These are phyloP conservation scores for Brassica rapa DNA, from an alignment of 345 rosid species.

Conservation along the genomic window DNA sequence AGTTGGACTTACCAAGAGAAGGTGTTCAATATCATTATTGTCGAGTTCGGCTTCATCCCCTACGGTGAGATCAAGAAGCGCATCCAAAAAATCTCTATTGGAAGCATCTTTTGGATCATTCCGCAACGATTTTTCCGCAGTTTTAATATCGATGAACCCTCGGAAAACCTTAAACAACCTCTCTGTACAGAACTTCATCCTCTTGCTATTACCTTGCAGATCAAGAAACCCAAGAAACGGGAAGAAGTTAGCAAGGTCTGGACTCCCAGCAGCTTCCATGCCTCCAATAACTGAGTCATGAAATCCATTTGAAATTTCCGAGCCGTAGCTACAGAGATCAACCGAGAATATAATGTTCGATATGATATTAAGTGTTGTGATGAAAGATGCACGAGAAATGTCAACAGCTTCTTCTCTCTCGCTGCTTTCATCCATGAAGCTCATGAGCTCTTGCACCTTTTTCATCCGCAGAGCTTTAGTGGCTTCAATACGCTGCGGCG, in stretches of 20 bases:
- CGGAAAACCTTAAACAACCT: conserved; percentile 24
- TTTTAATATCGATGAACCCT: conserved; percentile 31
- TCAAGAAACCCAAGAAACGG: conserved; percentile 25
- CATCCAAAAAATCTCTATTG: conserved; percentile 19
- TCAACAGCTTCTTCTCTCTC: conserved; percentile 20
- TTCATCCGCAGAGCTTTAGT: conserved; percentile 16
- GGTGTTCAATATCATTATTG: not conserved
- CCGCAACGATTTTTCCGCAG: not conserved
- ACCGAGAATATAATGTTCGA: conserved; percentile 11
- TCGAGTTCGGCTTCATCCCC: conserved; percentile 24
- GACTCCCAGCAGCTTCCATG: conserved; percentile 18
- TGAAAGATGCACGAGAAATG: not conserved
- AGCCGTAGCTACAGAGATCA: conserved; percentile 15
- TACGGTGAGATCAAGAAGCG: conserved; percentile 15
- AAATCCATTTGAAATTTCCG: not conserved
- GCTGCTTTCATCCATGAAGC: conserved; percentile 17
- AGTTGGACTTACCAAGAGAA: conserved; percentile 1
- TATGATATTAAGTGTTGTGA: conserved; percentile 26
- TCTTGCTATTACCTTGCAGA: conserved; percentile 21
- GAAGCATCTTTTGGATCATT: not conserved
- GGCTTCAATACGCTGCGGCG: conserved; percentile 21
- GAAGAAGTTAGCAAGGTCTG: conserved; percentile 29
- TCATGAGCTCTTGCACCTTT: conserved; percentile 26
- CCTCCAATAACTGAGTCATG: conserved; percentile 7
- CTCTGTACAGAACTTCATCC: not conserved